These are phyloP conservation scores for Apiospora hydei DNA, from an alignment of 2,329 filamentous ascomycete species.

Conservation along the genomic window DNA sequence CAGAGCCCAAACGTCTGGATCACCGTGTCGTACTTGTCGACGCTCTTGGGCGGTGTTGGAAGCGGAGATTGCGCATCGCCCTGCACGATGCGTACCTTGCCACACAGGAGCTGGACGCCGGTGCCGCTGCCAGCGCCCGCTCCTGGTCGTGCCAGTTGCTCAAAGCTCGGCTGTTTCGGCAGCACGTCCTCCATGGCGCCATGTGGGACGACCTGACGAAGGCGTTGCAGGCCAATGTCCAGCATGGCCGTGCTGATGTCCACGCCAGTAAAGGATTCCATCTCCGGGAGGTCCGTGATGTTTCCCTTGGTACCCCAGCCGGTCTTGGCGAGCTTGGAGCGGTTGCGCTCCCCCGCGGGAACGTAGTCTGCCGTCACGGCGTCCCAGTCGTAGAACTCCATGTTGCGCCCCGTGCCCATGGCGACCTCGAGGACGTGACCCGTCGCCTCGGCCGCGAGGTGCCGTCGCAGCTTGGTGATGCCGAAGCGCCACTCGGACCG, in stretches of 20 bases:
- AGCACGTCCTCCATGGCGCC: slow-evolving; percentile 45
- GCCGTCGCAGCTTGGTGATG: slow-evolving; percentile 57
- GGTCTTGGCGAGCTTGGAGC: slow-evolving; percentile 29
- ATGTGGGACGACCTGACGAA: slow-evolving; percentile 52
- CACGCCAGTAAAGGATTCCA: slow-evolving; percentile 67
- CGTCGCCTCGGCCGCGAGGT: slow-evolving; percentile 54
- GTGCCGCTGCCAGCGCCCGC: slow-evolving; percentile 25
- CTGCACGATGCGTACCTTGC: slow-evolving; percentile 55
- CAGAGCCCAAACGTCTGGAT: slow-evolving; percentile 72
- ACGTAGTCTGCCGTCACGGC: slow-evolving; percentile 33
- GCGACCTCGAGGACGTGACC: slow-evolving; percentile 70
- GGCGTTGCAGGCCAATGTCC: slow-evolving; percentile 61
- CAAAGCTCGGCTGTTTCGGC: slow-evolving; percentile 43
- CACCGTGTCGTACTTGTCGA: slow-evolving; percentile 65
- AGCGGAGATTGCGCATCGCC: slow-evolving; percentile 56
- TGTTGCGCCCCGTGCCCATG: slow-evolving; percentile 68
- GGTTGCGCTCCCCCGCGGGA: slow-evolving; percentile 32
- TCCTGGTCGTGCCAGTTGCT: slow-evolving; percentile 33
- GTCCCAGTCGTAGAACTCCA: slow-evolving; percentile 66
- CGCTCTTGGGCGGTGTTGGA: slow-evolving; percentile 47
- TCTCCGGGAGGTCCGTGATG: slow-evolving; percentile 35
- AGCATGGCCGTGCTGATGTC: slow-evolving; percentile 69
- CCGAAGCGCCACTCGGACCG: slow-evolving; percentile 65
- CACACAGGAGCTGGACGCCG: slow-evolving; percentile 46
- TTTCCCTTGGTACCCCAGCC: slow-evolving; percentile 23